Conservation (phyloP, 1,284 basidiomycete genomes). For the Pseudozyma hubeiensis region DNA sequence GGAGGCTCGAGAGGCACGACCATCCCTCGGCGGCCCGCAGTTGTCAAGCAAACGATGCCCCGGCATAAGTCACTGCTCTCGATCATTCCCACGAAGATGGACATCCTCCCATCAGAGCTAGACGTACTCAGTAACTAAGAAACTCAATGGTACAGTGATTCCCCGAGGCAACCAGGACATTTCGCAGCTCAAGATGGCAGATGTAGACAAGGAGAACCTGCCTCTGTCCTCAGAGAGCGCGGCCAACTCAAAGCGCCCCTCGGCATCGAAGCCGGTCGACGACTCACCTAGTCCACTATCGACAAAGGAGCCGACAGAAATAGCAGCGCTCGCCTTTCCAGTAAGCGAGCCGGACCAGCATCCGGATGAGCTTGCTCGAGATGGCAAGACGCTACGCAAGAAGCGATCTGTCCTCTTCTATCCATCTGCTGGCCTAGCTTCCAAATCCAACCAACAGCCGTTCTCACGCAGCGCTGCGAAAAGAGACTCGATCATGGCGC, state of each 20-base stretch:
- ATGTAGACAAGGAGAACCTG: constrained; percentile 33
- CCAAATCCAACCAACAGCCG: constrained; percentile 54
- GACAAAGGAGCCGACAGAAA: background rate
- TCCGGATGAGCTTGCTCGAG: constrained; percentile 31
- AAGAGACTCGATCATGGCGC: constrained; percentile 51
- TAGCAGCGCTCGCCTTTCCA: constrained; percentile 24
- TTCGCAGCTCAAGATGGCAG: constrained; percentile 7
- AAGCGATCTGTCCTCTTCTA: constrained; percentile 45
- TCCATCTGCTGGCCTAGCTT: constrained; percentile 34
- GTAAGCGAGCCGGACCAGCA: constrained; percentile 28
- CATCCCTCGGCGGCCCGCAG: too few relatives aligned
- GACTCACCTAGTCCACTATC: background rate
- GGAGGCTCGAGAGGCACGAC: too few relatives aligned
- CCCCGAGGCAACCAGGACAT: background rate
- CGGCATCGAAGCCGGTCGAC: background rate
- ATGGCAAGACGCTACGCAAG: constrained; percentile 33
- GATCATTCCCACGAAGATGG: too few relatives aligned
- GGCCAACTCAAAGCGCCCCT: background rate
- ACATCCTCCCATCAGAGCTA: too few relatives aligned
- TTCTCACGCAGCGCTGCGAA: constrained; percentile 60
- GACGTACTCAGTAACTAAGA: too few relatives aligned
- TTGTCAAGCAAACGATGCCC: too few relatives aligned
- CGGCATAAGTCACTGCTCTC: too few relatives aligned
- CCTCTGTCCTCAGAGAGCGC: background rate
- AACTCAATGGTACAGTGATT: too few relatives aligned